phyloP scores from a whole-genome alignment of 2,329 filamentous ascomycete species.

The Colletotrichum coccodes region DNA sequence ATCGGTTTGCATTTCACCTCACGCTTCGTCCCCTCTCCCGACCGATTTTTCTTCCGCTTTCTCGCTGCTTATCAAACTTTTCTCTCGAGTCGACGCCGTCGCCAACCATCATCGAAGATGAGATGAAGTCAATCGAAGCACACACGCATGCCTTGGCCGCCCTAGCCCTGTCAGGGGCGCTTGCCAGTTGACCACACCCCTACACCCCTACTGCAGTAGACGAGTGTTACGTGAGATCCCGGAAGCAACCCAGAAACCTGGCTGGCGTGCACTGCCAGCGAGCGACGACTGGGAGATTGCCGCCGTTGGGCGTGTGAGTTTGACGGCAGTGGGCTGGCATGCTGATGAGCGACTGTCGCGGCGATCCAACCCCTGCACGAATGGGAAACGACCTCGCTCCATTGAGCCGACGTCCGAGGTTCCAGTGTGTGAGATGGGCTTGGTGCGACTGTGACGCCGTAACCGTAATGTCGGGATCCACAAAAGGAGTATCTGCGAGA shows the following conservation, averaged over 20 bases:
- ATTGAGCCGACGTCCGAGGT: slow-evolving; percentile 30
- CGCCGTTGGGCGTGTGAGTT: background rate
- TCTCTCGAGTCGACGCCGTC: background rate
- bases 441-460: slow-evolving; percentile 7
- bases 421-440: slow-evolving; percentile 17
- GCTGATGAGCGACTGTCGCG: background rate
- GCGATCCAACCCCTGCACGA: background rate
- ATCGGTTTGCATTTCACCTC: slow-evolving; percentile 4
- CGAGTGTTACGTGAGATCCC: slow-evolving; percentile 31
- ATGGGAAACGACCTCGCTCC: slow-evolving; percentile 5
- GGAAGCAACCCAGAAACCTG: slow-evolving; percentile 27
- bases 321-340: background rate
- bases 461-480: slow-evolving; percentile 12
- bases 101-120: slow-evolving; percentile 13
- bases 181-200: slow-evolving; percentile 15
- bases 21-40: background rate
- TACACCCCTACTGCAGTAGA: slow-evolving; percentile 24
- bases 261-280: slow-evolving; percentile 16
- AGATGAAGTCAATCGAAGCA: slow-evolving; percentile 33
- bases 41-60: background rate
- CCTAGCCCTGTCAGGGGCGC: slow-evolving; percentile 19
- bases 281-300: background rate
- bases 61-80: slow-evolving; percentile 18
- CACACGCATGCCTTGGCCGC: slow-evolving; percentile 16
- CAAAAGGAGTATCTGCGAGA: slow-evolving; percentile 30